Evolutionary conservation across 2,329 filamentous ascomycete species (phyloP).

Genomic region (Didymella pomorum): DNA sequence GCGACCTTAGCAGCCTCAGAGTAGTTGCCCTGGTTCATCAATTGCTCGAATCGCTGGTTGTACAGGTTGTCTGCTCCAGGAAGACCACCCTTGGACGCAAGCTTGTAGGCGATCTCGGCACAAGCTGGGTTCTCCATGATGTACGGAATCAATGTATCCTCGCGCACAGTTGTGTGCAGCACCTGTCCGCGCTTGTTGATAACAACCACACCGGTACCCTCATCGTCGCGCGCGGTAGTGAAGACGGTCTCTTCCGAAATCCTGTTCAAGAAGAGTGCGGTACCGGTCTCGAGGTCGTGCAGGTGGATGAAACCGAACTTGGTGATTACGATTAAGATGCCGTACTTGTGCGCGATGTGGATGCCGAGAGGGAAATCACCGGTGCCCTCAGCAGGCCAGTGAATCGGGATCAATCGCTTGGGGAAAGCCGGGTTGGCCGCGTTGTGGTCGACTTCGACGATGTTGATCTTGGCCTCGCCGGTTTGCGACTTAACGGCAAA

Average conservation of each 20-base stretch:
- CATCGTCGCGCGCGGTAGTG: constrained; percentile 83
- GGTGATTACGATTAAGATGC: constrained; percentile 94
- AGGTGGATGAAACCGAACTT: constrained; percentile 99
- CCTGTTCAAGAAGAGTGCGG: constrained; percentile 98
- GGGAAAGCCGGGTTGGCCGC: constrained; percentile 86
- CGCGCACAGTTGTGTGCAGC: constrained; percentile 90
- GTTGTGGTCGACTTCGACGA: constrained; percentile 96
- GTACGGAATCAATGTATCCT: constrained; percentile 89
- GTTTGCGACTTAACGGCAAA: constrained; percentile 91
- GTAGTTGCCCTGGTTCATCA: constrained; percentile 82
- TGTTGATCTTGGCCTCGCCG: constrained; percentile 88
- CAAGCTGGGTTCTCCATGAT: constrained; percentile 96
- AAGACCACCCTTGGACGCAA: constrained; percentile 91
- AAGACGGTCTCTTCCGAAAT: constrained; percentile 99
- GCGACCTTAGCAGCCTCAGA: constrained; percentile 92
- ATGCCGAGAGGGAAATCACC: constrained; percentile 99
- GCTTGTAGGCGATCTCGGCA: constrained; percentile 90
- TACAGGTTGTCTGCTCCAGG: constrained; percentile 95
- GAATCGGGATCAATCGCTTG: constrained; percentile 97
- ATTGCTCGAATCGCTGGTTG: constrained; percentile 88
- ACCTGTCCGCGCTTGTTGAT: constrained; percentile 99
- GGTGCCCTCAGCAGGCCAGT: constrained; percentile 92
- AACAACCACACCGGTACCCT: constrained; percentile 87
- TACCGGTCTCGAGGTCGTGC: constrained; percentile 94
- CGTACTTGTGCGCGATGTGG: constrained; percentile 96